Evolutionary conservation across 2,329 filamentous ascomycete species (phyloP), one percentile per base, ranked within the genome.

Genomic region (Ophiognomonia clavigignenti-juglandacearum): DNA sequence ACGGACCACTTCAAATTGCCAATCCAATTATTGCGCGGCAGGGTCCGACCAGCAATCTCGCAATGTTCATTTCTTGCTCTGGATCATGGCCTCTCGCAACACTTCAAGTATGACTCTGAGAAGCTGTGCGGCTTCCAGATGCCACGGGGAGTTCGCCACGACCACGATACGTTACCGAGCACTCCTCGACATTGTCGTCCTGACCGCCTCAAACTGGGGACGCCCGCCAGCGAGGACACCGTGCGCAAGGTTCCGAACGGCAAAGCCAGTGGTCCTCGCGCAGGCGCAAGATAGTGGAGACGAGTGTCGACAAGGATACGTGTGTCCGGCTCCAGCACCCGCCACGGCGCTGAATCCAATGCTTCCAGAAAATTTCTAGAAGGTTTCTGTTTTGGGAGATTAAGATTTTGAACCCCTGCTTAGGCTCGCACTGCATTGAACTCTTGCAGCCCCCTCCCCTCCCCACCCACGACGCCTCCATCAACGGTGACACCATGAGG

Each of bases 321-420:
- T 45, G 43, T 32, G 27, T n/a, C 26, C 35, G 29, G 43, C 27
- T 32, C 26, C 27, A 11, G 26, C 26, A 24, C 26, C 35, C 35
- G 36, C 20, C 35, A 18, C 18, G 20, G 36, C 26, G 36, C 16
- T 10, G 19, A n/a, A 18, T 34, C 43, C 36, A 32, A 20, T 18
- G 29, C 43, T 45, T 45, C 43, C 32, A 23, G 29, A 53, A 53
- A 29, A 37, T 29, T 51, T 53, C 51, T 48, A 44, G 48, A 53
- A 51, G 18, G 32, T 39, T 53, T 31, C 51, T 43, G 3, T 22
- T 45, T 45, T 16, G 32, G 39, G 51, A 36, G 8, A 36, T 16
- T 43, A 44, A 47, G n/a, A n/a, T n/a, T n/a, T n/a, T n/a, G n/a
- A n/a, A n/a, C n/a, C n/a, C n/a, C n/a, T n/a, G n/a, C n/a, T n/a